phyloP scores from a whole-genome alignment of 495 filamentous ascomycete genomes.

The Bacidia rubella region DNA sequence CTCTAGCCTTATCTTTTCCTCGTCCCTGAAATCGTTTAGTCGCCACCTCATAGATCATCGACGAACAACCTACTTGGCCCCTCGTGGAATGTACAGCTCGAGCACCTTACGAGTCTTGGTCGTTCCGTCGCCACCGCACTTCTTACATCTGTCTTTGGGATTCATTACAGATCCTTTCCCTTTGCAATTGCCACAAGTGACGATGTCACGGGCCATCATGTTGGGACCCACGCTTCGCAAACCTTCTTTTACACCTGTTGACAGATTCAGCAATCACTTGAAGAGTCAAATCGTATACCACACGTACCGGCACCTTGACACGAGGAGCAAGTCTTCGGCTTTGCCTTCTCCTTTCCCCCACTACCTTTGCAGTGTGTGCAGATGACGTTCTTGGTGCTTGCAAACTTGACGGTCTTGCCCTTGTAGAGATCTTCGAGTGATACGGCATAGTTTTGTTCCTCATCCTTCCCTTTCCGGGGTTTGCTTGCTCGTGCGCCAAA shows the following conservation, averaged over 20 bases:
- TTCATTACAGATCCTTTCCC: conserved; percentile 73
- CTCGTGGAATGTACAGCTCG: conserved; percentile 90
- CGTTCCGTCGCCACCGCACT: conserved; percentile 85
- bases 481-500: conserved; percentile 37
- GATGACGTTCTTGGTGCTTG: conserved; percentile 81
- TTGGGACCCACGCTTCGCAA: conserved; percentile 67
- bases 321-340: conserved; percentile 66
- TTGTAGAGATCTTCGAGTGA: conserved; percentile 91
- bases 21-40: conserved; percentile 40
- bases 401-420: conserved; percentile 94
- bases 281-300: background rate
- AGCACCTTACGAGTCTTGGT: conserved; percentile 77
- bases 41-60: background rate
- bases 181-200: conserved; percentile 63
- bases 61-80: conserved; percentile 41
- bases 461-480: conserved; percentile 61
- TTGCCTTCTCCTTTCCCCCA: conserved; percentile 86
- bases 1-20: conserved; percentile 78
- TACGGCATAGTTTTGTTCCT: conserved; percentile 82
- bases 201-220: conserved; percentile 60
- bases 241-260: conserved; percentile 48
- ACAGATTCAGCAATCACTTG: background rate
- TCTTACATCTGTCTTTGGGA: conserved; percentile 94
- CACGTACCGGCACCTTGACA: conserved; percentile 60
- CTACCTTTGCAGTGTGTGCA: conserved; percentile 77